Conservation (phyloP, 352 stramenopile species). For the Poterioochromonas sp. region DNA sequence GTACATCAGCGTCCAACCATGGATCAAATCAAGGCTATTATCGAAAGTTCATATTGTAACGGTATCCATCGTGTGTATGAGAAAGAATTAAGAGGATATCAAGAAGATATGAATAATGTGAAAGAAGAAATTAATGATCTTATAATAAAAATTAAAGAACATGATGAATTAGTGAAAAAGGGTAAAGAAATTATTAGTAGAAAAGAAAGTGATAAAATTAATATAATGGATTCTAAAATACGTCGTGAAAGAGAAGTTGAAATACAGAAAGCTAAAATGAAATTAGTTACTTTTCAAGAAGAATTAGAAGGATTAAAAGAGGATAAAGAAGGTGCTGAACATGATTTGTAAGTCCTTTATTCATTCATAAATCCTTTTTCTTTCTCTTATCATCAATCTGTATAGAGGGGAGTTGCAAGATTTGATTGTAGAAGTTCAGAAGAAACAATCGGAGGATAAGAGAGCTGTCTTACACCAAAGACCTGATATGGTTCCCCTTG, state of each 20-base stretch:
- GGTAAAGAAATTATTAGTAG: background rate
- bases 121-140: background rate
- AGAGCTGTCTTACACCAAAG: too few relatives aligned
- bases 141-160: conserved; percentile 6
- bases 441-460: background rate
- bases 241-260: background rate
- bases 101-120: background rate
- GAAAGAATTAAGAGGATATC: too few relatives aligned
- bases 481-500: background rate
- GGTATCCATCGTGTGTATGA: background rate
- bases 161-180: background rate
- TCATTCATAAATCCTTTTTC: background rate
- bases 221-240: background rate
- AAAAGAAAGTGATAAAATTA: background rate
- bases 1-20: background rate
- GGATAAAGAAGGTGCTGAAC: background rate
- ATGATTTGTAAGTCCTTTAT: conserved; percentile 10
- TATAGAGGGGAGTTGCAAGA: background rate
- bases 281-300: background rate
- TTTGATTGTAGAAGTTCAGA: background rate
- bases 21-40: background rate
- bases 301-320: conserved; percentile 4
- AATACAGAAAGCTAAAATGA: background rate
- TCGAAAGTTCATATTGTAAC: background rate
- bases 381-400: background rate